phyloP scores from a whole-genome alignment of 1,284 basidiomycete species.

The Moesziomyces sp. region DNA sequence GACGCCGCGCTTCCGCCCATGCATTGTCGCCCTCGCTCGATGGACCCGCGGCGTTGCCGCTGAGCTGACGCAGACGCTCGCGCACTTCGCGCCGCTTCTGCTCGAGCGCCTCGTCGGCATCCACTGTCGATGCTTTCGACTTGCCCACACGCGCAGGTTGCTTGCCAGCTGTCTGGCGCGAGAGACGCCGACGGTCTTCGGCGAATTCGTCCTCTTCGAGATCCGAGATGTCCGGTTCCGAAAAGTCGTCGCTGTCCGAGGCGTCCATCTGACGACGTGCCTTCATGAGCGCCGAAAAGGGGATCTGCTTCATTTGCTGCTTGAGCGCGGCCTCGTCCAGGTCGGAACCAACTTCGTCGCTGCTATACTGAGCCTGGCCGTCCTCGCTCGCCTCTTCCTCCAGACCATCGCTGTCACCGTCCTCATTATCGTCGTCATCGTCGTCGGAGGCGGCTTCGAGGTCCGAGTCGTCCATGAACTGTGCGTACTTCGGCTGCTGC shows the following conservation, averaged over 20 bases:
- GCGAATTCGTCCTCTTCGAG: conserved; percentile 57
- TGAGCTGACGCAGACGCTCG: conserved; percentile 38
- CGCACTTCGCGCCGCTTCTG: conserved; percentile 32
- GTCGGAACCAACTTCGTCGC: conserved; percentile 27
- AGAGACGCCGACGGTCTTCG: conserved; percentile 29
- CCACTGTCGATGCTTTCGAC: neutral
- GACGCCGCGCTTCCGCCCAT: conserved; percentile 12
- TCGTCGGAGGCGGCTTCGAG: conserved; percentile 43
- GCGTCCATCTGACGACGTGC: conserved; percentile 69
- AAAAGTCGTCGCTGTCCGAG: conserved; percentile 14
- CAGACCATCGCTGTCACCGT: conserved; percentile 73
- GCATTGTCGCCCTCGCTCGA: conserved; percentile 8
- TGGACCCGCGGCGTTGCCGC: conserved; percentile 8
- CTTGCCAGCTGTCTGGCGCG: conserved; percentile 26
- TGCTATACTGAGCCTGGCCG: conserved; percentile 68
- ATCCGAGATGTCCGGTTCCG: conserved; percentile 33
- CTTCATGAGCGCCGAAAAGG: conserved; percentile 73
- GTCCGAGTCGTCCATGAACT: conserved; percentile 64
- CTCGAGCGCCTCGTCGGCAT: conserved; percentile 28
- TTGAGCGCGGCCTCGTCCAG: conserved; percentile 18
- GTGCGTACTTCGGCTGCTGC: conserved; percentile 41
- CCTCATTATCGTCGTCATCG: conserved; percentile 69
- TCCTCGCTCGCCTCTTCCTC: neutral
- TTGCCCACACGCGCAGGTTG: conserved; percentile 14
- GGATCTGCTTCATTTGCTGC: conserved; percentile 50